These are phyloP conservation scores for Debaryomyces hansenii DNA, from an alignment of 805 yeast species.

Conservation along the genomic window DNA sequence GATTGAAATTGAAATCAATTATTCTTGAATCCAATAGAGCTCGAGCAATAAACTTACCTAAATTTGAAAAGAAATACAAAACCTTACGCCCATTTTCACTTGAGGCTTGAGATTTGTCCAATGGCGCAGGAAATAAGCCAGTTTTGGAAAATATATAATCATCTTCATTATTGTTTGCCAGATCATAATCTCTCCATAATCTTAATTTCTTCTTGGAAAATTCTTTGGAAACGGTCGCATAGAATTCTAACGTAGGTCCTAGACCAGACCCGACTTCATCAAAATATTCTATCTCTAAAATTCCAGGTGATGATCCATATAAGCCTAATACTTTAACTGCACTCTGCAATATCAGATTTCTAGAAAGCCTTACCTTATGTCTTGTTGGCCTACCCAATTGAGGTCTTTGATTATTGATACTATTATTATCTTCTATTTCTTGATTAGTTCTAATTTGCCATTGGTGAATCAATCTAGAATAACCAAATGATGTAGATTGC, in stretches of 20 bases:
- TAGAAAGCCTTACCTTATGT: constrained; percentile 75
- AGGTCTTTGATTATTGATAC: constrained; percentile 17
- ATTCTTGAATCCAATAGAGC: constrained; percentile 86
- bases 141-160: constrained; percentile 39
- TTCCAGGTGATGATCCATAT: constrained; percentile 77
- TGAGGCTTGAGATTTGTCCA: constrained; percentile 24
- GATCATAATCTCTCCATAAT: constrained; percentile 64
- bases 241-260: constrained; percentile 95
- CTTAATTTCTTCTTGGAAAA: constrained; percentile 56
- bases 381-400: constrained; percentile 75
- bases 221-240: constrained; percentile 74
- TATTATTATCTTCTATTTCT: constrained; percentile 33
- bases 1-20: constrained; percentile 77
- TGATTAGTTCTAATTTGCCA: constrained; percentile 60
- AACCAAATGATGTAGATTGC: constrained; percentile 89
- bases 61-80: constrained; percentile 54
- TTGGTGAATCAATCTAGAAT: constrained; percentile 73
- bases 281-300: constrained; percentile 81
- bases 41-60: constrained; percentile 86
- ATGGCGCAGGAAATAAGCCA: constrained; percentile 79
- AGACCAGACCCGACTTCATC: constrained; percentile 95
- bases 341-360: constrained; percentile 69
- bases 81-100: constrained; percentile 40
- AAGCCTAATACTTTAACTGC: constrained; percentile 75
- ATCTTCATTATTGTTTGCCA: constrained; percentile 15